Evolutionary conservation across 495 filamentous ascomycete genomes (phyloP).

Genomic region (Geoglossum glabrum): DNA sequence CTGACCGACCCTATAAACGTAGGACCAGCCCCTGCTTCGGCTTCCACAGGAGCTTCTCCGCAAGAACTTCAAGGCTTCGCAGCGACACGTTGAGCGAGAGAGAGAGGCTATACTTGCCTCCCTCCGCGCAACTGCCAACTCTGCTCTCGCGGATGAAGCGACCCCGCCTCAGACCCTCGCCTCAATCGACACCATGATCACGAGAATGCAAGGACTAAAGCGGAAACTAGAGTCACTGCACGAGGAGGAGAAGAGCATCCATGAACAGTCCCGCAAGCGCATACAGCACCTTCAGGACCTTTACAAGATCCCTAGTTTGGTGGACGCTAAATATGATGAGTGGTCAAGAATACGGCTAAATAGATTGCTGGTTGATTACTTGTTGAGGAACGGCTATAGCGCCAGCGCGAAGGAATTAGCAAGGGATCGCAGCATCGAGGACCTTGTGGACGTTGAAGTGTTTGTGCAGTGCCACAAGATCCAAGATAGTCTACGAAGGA

Average conservation of each 20-base stretch:
- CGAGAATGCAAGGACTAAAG: constrained; percentile 65
- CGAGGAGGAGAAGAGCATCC: constrained; percentile 54
- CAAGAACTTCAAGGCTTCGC: constrained; percentile 79
- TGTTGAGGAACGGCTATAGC: constrained; percentile 64
- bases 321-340: constrained; percentile 81
- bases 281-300: constrained; percentile 63
- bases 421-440: constrained; percentile 45
- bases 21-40: constrained; percentile 92
- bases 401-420: constrained; percentile 60
- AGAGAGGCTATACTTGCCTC: constrained; percentile 44
- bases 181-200: constrained; percentile 65
- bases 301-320: constrained; percentile 57
- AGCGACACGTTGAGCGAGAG: constrained; percentile 63
- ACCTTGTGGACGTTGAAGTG: constrained; percentile 73
- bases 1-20: neutral
- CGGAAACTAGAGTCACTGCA: constrained; percentile 61
- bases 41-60: constrained; percentile 79
- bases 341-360: constrained; percentile 72
- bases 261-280: constrained; percentile 51
- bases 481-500: constrained; percentile 42
- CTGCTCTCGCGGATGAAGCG: constrained; percentile 37
- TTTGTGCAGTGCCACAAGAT: constrained; percentile 70
- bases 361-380: constrained; percentile 72
- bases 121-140: constrained; percentile 48
- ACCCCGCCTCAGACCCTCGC: constrained; percentile 49